Base-by-base conservation (phyloP, 192 early-diverging fungal genomes). In the Backusella morwellensis region DNA sequence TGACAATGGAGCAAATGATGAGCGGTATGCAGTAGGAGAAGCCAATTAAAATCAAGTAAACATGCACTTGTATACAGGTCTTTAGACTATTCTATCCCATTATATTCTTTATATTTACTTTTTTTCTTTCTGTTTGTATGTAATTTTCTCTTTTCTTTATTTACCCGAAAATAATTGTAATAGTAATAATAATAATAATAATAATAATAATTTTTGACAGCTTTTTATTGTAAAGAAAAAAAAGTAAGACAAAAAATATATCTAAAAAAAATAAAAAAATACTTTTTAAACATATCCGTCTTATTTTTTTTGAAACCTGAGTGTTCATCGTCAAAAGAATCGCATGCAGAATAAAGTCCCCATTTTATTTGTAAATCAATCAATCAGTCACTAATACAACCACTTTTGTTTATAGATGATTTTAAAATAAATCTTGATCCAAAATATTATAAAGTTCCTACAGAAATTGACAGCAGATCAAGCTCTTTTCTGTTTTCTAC, bases 1-100 rank as follows among this genome's bases (percentile, higher is more conserved):
- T 50, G 70, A 34, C 9, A 9, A 72, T 72, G 70, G 70, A 72
- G 26, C 23, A 41, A 26, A 72, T 72, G 70, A 72, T 41, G 21
- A 68, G 19, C 35, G 67, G 67, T 35, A 35, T 68, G 35, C 67
- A 68, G 9, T 68, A 36, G 15, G 32, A 19, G 14, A 17, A 34
- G 29, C 15, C 6, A 68, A 35, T 29, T 29, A 36, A 35, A 68
- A 68, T 1, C 14, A 35, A 68, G 66, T 34, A 68, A 68, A 35
- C 15, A 68, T 35, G 12, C 35, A 35, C 35, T 35, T 19, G 35
- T 68, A 68, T 19, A 68, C 66, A 68, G 14, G 47, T 21, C 6
- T 50, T 50, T 50, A 50, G 47, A 19, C 47, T n/a, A 68, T 19
- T 35, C 66, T 68, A 19, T 35, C 23, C 23, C 29, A 11, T 66